These are phyloP conservation scores for Eucalyptus guilfoylei DNA, from an alignment of 345 rosid species.

Conservation along the genomic window DNA sequence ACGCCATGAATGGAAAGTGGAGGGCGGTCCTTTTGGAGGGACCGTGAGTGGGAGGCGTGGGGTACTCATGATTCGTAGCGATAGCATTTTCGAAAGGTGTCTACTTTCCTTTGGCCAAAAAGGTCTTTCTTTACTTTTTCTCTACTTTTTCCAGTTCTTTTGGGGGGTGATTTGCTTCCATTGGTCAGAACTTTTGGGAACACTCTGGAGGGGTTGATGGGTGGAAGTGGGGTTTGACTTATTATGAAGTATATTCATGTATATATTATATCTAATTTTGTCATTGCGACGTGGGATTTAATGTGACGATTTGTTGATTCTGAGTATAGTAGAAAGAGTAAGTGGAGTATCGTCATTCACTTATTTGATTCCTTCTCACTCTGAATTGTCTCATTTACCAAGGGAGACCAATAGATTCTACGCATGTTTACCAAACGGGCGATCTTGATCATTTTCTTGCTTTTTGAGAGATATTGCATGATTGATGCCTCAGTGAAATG, in stretches of 20 bases:
- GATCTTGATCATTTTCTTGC: neutral
- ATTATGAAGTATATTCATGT: neutral
- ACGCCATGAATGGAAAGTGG: neutral
- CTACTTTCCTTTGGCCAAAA: neutral
- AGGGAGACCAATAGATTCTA: neutral
- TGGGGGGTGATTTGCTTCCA: neutral
- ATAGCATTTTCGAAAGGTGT: neutral
- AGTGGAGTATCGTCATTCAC: neutral
- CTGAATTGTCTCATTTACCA: neutral
- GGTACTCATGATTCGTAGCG: neutral
- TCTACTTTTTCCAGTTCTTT: neutral
- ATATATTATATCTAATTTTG: neutral
- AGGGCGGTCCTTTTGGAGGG: neutral
- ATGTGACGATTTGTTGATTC: neutral
- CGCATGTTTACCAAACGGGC: fast-evolving
- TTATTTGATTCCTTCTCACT: neutral
- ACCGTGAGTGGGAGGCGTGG: neutral
- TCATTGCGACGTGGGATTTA: fast-evolving
- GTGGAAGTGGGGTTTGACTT: neutral
- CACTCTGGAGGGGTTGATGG: neutral
- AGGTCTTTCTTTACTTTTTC: neutral
- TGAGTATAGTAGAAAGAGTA: neutral
- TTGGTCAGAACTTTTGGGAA: neutral
- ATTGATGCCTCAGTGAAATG: neutral
- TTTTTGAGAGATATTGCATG: neutral